phyloP scores from a whole-genome alignment of 805 yeast species.

The Kuraishia molischiana region DNA sequence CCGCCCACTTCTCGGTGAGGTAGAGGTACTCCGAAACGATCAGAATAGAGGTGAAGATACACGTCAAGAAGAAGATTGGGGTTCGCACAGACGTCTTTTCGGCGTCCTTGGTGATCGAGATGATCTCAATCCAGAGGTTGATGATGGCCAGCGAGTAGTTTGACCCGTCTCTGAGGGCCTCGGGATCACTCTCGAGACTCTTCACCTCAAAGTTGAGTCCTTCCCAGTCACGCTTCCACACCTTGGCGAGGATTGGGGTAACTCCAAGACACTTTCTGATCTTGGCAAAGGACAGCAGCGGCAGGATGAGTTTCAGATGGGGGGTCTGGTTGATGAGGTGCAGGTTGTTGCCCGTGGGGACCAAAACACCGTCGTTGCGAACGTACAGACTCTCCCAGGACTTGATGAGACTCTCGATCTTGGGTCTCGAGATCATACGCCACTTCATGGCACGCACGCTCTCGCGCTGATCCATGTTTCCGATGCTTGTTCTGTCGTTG shows the following conservation, averaged over 20 bases:
- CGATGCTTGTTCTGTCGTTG: constrained; percentile 31
- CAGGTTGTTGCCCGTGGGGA: constrained; percentile 39
- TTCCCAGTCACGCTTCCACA: constrained; percentile 60
- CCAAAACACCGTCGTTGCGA: constrained; percentile 52
- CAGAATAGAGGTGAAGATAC: constrained; percentile 54
- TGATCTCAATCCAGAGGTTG: constrained; percentile 63
- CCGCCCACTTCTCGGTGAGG: constrained; percentile 45
- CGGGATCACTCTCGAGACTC: constrained; percentile 40
- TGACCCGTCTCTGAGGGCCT: constrained; percentile 56
- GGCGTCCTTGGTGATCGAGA: constrained; percentile 55
- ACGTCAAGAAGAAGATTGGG: constrained; percentile 67
- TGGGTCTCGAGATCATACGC: constrained; percentile 55
- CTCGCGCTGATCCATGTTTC: constrained; percentile 20
- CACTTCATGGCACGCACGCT: constrained; percentile 38
- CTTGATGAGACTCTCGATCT: constrained; percentile 44
- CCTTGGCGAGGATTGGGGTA: constrained; percentile 49
- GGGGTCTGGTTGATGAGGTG: constrained; percentile 41
- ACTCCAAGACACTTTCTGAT: constrained; percentile 54
- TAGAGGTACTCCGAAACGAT: constrained; percentile 55
- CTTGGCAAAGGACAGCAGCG: constrained; percentile 56
- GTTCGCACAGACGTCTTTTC: constrained; percentile 61
- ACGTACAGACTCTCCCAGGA: constrained; percentile 61
- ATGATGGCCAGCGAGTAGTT: constrained; percentile 48
- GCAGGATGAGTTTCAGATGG: constrained; percentile 54
- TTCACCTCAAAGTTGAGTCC: constrained; percentile 49